These are phyloP conservation scores for Liriodendron chinense DNA, from an alignment of 164 flowering plant species.

Conservation along the genomic window DNA sequence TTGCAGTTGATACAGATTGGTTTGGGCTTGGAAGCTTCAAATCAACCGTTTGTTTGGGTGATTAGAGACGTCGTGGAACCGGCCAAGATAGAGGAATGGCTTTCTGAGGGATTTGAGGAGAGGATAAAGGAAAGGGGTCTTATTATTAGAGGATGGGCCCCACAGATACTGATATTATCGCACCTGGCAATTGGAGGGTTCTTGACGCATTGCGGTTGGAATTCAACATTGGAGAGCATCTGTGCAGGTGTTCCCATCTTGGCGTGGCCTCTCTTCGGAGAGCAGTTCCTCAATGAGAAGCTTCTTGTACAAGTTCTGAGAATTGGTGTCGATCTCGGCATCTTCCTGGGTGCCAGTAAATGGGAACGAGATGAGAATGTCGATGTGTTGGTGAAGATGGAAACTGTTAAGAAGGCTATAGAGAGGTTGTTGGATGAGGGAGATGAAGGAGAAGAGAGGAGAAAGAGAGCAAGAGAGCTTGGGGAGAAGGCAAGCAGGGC, in stretches of 20 bases:
- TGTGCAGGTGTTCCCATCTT: conserved; percentile 24
- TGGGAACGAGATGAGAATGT: neutral
- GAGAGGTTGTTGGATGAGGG: conserved; percentile 12
- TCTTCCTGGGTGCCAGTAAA: neutral
- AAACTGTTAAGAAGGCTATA: conserved; percentile 8
- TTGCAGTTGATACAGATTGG: conserved; percentile 37
- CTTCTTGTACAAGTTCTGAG: conserved; percentile 11
- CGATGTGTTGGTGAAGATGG: conserved; percentile 9
- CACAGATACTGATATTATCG: conserved; percentile 32
- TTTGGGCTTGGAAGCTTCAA: conserved; percentile 36
- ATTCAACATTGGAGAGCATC: conserved; percentile 54
- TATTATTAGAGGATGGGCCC: conserved; percentile 27
- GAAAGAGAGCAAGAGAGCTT: conserved; percentile 5
- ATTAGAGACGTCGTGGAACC: conserved; percentile 15
- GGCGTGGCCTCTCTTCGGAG: conserved; percentile 21
- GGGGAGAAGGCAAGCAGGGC: conserved; percentile 8
- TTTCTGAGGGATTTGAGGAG: conserved; percentile 15
- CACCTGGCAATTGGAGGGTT: conserved; percentile 52
- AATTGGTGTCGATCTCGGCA: conserved; percentile 8
- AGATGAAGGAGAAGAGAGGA: conserved; percentile 14
- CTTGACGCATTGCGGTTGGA: conserved; percentile 69
- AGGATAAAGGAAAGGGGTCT: conserved; percentile 17
- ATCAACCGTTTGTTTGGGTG: conserved; percentile 45
- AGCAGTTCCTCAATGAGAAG: conserved; percentile 23
- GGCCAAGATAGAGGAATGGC: neutral